Evolutionary conservation across 2,329 filamentous ascomycete genomes (phyloP).

Genomic region (Fusarium sp.): DNA sequence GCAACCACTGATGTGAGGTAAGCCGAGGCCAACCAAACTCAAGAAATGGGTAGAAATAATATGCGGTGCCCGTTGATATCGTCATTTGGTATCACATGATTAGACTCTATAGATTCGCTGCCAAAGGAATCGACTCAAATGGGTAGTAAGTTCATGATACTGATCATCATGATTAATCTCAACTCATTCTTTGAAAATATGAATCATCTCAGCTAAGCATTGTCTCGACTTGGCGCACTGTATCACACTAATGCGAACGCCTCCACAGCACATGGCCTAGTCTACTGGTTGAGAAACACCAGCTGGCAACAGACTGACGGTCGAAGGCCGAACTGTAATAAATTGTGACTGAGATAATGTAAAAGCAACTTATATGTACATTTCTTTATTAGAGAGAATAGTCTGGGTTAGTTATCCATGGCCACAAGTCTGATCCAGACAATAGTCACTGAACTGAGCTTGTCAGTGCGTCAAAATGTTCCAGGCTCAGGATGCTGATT

Average conservation of each 20-base stretch:
- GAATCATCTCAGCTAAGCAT: slow-evolving; percentile 16
- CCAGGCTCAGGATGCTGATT: not conserved
- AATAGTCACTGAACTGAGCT: not conserved
- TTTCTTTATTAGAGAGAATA: not conserved
- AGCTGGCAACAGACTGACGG: slow-evolving; percentile 1
- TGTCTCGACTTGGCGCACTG: slow-evolving; percentile 5
- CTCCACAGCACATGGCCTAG: slow-evolving; percentile 30
- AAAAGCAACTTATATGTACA: too few species aligned
- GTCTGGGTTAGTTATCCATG: not conserved
- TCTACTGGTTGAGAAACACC: slow-evolving; percentile 30
- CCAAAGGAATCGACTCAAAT: not conserved
- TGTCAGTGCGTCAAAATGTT: not conserved
- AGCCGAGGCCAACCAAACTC: not conserved
- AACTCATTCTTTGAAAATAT: not conserved
- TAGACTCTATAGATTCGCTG: not conserved
- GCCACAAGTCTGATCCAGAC: not conserved
- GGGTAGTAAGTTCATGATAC: not conserved
- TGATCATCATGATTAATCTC: not conserved
- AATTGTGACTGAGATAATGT: not conserved
- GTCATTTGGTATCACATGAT: slow-evolving; percentile 2
- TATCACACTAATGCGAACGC: slow-evolving; percentile 37
- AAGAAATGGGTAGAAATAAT: not conserved
- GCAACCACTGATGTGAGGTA: slow-evolving; percentile 12
- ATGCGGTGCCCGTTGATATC: slow-evolving; percentile 7
- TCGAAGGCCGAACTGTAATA: not conserved